These are phyloP conservation scores for Aplosporella prunicola DNA, from an alignment of 2,329 filamentous ascomycete genomes.

Conservation along the genomic window DNA sequence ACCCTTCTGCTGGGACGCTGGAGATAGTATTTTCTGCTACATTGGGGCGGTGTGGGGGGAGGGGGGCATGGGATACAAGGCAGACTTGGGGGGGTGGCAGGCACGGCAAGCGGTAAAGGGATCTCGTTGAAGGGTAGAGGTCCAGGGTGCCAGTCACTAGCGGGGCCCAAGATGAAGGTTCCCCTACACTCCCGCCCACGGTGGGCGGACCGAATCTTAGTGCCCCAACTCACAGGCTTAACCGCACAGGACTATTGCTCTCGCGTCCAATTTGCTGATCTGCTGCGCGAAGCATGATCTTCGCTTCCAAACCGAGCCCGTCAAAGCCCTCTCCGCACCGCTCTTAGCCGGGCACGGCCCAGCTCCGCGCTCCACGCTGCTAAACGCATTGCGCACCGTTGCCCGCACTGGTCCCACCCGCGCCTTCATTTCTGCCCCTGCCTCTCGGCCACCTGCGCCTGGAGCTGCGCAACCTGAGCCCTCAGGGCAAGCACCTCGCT, in stretches of 20 bases:
- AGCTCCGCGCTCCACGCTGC: background rate
- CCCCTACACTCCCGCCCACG: background rate
- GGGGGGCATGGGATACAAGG: conserved; percentile 15
- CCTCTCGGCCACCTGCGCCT: conserved; percentile 7
- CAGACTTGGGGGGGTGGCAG: conserved; percentile 13
- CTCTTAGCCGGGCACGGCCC: conserved; percentile 4
- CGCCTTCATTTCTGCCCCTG: conserved; percentile 2
- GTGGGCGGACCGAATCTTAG: conserved; percentile 1
- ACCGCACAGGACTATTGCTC: background rate
- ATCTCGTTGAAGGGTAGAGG: conserved; percentile 19
- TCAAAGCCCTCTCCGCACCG: conserved; percentile 11
- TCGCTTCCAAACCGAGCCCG: conserved; percentile 6
- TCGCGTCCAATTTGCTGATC: conserved; percentile 8
- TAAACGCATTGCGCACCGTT: conserved; percentile 1
- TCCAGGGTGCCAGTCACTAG: conserved; percentile 5
- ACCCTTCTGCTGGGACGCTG: conserved; percentile 6
- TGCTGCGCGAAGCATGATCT: conserved; percentile 6
- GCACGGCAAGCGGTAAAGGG: conserved; percentile 22
- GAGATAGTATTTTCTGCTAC: conserved; percentile 17
- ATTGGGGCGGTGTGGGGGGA: conserved; percentile 25
- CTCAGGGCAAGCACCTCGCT: too few species aligned
- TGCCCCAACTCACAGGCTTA: conserved; percentile 2
- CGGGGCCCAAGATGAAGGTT: conserved; percentile 4
- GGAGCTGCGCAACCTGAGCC: conserved; percentile 8
- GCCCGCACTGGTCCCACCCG: background rate